Base-by-base conservation (phyloP, 768 basidiomycete genomes). In the Rhizopogon vesiculosus region DNA sequence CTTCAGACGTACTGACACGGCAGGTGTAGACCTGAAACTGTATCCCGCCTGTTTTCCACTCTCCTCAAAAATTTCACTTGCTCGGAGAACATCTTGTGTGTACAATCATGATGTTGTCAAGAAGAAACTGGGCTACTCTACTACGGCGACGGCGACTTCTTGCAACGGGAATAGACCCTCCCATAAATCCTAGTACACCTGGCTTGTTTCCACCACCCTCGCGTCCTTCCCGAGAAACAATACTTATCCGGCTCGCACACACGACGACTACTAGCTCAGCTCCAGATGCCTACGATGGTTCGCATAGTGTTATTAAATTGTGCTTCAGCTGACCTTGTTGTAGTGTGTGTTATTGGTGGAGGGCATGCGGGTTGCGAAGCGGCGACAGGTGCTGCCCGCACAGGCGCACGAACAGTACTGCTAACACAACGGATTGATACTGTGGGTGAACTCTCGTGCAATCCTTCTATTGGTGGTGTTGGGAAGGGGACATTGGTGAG, bases 321-420 rank as follows among this genome's bases (percentile, higher is more conserved):
- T n/a, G 56, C 5, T 39, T 29, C 54, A 73, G 76, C 67, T 82
- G 7, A 79, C 76, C 59, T 73, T 72, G 48, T 78, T 68, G 59
- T 19, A 82, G 91, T 93, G 0, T 91, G 91, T 62, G 78, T 96
- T 31, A 91, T 96, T 61, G 93, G 93, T 28, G 93, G 89, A 3
- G 93, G 93, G 3, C 93, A 96, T 74, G 93, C 93, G 31, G 93
- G 93, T 1, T 93, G 91, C 62, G 93, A 96, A 67, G 93, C 93
- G 1, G 93, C 93, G 0, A 83, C 92, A 5, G 93, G 87, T 2
- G 80, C 93, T 15, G 92, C 93, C 1, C 78, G 93, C 44, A 82
- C 87, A 0, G 92, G 93, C 1, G 92, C 93, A 2, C 78, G 80
- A 58, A 94, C 92, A 0, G 62, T 93, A 8, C 76, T 96, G 7